Base-by-base conservation (phyloP, 1,139 yeast genomes). In the Pichia terricola region DNA sequence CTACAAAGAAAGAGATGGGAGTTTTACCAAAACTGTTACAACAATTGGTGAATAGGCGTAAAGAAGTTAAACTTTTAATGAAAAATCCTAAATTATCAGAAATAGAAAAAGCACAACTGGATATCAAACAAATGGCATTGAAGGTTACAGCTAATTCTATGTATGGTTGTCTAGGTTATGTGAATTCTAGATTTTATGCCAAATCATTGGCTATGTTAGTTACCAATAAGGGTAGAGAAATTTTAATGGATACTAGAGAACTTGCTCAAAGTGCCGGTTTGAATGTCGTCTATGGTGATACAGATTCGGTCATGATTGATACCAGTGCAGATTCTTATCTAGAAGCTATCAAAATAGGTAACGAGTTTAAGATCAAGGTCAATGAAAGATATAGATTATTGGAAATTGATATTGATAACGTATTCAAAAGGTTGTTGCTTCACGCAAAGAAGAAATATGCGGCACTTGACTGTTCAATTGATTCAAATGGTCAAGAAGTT, bases 401-500 rank as follows among this genome's bases (percentile, higher is more conserved):
- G 58, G 99, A 94, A 60, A 87, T 94, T 59, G 99, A 94, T 59
- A 87, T 86, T 52, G 99, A 94, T 67, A 88, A 91, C 58, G 88
- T 88, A 2, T 94, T 86, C 66, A 84, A 85, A 57, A 77, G 89
- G 52, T 70, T 94, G 50, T 70, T 94, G 47, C 68, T 94, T 45
- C 95, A 88, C 61, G 88, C 96, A n/a, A 94, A 94, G 68, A 94
- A 94, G 78, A 94, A 94, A 66, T 94, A 94, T 61, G 99, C 99
- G 4, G 98, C 98, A 2, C 70, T 89, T 67, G 61, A 71, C 22
- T 68, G 75, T 31, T 66, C 68, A 41, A 68, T 69, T 41, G 65
- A 68, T 38, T 40, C 45, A 8, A 74, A 77, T 35, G 76, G 74
- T 2, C 67, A 73, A 45, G 85, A 76, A 54, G 56, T 60, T 3